These are phyloP conservation scores for Myxozyma melibiosi DNA, from an alignment of 805 yeast species.

Conservation along the genomic window DNA sequence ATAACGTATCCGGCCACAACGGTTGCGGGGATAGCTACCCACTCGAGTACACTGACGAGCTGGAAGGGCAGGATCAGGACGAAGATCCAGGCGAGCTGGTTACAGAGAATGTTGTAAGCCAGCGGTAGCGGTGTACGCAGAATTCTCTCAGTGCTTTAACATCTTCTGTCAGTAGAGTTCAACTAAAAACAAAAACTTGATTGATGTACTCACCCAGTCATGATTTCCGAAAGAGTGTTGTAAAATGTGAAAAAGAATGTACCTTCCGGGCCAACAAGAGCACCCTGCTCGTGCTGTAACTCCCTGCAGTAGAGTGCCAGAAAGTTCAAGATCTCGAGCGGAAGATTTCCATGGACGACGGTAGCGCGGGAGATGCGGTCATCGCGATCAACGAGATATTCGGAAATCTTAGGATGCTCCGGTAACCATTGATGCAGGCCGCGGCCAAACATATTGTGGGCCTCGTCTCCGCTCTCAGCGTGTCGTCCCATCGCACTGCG, in stretches of 20 bases:
- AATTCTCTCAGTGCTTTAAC: constrained; percentile 26
- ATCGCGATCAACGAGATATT: constrained; percentile 28
- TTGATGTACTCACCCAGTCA: constrained; percentile 23
- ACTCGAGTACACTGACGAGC: constrained; percentile 22
- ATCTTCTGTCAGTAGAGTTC: background rate
- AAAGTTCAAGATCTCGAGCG: constrained; percentile 28
- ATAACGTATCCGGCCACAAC: constrained; percentile 31
- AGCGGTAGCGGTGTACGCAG: constrained; percentile 32
- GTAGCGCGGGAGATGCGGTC: constrained; percentile 31
- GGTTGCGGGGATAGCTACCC: constrained; percentile 34
- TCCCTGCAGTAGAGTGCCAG: constrained; percentile 24
- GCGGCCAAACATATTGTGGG: constrained; percentile 2
- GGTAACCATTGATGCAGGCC: constrained; percentile 14
- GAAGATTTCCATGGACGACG: constrained; percentile 31
- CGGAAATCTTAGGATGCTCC: constrained; percentile 15
- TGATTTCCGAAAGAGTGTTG: constrained; percentile 19
- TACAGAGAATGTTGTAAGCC: constrained; percentile 31
- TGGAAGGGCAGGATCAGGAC: constrained; percentile 33
- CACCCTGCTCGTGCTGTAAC: constrained; percentile 17
- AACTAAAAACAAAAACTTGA: too few relatives aligned
- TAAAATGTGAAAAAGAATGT: constrained; percentile 15
- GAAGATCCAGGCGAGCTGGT: constrained; percentile 34
- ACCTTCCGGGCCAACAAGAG: constrained; percentile 16
- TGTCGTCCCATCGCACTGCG: background rate
- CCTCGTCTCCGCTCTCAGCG: constrained; percentile 2